Evolutionary conservation across 2,329 filamentous ascomycete genomes (phyloP).

Genomic region (Raffaelea deltoideospora): DNA sequence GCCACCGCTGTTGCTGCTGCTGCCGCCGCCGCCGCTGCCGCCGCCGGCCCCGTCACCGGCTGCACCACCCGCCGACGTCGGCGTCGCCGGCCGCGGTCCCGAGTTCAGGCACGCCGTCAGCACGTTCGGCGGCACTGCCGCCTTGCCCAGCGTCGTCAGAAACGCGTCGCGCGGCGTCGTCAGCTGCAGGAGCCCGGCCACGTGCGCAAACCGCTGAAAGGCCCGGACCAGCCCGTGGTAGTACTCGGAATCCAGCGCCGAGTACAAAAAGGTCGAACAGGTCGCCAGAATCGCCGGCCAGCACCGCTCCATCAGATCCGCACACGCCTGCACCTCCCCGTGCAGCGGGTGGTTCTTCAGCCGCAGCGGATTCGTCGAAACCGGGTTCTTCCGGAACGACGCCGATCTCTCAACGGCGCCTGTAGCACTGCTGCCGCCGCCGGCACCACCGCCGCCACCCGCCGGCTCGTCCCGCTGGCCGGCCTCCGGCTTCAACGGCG

Average conservation of each 20-base stretch:
- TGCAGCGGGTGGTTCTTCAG: constrained; percentile 59
- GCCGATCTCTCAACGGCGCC: constrained; percentile 39
- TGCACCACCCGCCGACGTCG: constrained; percentile 33
- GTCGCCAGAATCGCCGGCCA: constrained; percentile 94
- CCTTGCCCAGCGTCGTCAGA: constrained; percentile 82
- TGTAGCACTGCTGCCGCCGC: constrained; percentile 18
- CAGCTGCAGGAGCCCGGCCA: constrained; percentile 75
- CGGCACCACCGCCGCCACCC: too few species aligned
- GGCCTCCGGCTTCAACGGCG: constrained; percentile 26
- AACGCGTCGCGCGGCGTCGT: constrained; percentile 85
- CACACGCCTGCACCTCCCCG: constrained; percentile 59
- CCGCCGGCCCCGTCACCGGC: constrained; percentile 25
- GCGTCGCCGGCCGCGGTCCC: constrained; percentile 26
- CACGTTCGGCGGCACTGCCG: constrained; percentile 74
- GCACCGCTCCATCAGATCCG: constrained; percentile 73
- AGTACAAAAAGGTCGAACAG: constrained; percentile 89
- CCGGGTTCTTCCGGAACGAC: constrained; percentile 59
- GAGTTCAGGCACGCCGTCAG: constrained; percentile 43
- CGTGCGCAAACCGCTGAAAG: constrained; percentile 90
- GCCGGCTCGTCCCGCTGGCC: too few species aligned
- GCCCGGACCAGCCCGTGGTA: constrained; percentile 85
- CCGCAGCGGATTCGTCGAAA: constrained; percentile 71
- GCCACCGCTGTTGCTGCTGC: constrained; percentile 37
- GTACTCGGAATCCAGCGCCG: constrained; percentile 80
- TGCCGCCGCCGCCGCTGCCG: constrained; percentile 27